Base-by-base conservation (phyloP, 1,284 basidiomycete genomes). In the Wolfiporia cocos region DNA sequence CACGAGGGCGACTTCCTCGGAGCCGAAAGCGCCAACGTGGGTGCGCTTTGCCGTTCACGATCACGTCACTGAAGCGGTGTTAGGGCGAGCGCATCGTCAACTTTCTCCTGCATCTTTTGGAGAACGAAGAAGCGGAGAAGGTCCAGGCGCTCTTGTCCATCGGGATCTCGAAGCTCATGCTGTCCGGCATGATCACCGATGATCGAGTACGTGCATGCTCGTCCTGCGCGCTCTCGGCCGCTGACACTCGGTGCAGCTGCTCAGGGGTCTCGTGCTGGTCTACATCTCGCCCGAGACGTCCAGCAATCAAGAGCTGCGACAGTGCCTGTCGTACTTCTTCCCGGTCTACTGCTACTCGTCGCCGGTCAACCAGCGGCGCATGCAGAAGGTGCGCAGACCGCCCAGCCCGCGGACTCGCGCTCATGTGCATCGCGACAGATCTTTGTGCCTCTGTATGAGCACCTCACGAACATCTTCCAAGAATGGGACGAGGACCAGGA, bases 291-390 rank as follows among this genome's bases (percentile, higher is more conserved):
- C 92, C 1, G 83, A 90, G 46, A 96, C 92, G 0, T 73, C 70
- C 11, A 77, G 83, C 30, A 98, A 97, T 57, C 86, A 89, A 55
- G 79, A 92, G 48, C 69, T 98, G 22, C 73, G 92, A 41, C 95
- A 98, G 64, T 97, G 93, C 59, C 69, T 99, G 20, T 86, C 92
- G 15, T 98, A 98, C 66, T 98, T 98, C 71, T 85, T 99, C 66
- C 92, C 93, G 0, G 84, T 93, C 0, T 98, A 91, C 61, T 92
- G 90, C 62, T 94, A 89, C 61, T 91, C 92, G 1, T 86, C 87
- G 0, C 65, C 80, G 2, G 64, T 62, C 14, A 95, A 97, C 58
- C 94, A 97, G 67, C 67, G 75, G 10, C 70, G 80, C 19, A 80
- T 95, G 73, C 82, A 83, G 53, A 74, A 80, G 51, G 92, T 92